phyloP scores from a whole-genome alignment of 768 basidiomycete genomes.

The Dioszegia hungarica region DNA sequence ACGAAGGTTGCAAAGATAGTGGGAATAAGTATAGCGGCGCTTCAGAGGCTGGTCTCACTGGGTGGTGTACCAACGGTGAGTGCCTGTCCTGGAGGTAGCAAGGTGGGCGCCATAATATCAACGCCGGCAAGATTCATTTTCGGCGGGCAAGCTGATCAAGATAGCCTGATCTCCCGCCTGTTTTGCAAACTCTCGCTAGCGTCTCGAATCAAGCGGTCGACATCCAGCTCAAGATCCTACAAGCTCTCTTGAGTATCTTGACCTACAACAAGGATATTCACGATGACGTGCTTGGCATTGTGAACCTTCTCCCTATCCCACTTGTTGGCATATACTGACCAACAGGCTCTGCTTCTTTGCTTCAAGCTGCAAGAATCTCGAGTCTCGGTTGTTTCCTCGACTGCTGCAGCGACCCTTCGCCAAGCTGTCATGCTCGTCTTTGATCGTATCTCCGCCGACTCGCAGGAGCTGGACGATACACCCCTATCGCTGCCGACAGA shows the following conservation, averaged over 20 bases:
- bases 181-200: slow-evolving; percentile 77
- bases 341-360: slow-evolving; percentile 79
- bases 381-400: slow-evolving; percentile 93
- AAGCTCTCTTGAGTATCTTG: slow-evolving; percentile 83
- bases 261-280: slow-evolving; percentile 81
- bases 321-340: background rate
- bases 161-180: slow-evolving; percentile 68
- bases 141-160: slow-evolving; percentile 4
- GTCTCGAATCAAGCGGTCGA: slow-evolving; percentile 93
- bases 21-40: slow-evolving; percentile 80
- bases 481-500: slow-evolving; percentile 20
- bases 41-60: slow-evolving; percentile 82
- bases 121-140: too few relatives aligned
- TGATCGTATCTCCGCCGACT: slow-evolving; percentile 63
- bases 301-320: slow-evolving; percentile 50
- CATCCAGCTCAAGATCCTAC: slow-evolving; percentile 88
- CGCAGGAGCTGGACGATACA: slow-evolving; percentile 5
- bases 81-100: too few relatives aligned
- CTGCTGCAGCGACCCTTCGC: slow-evolving; percentile 89
- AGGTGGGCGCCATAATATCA: too few relatives aligned
- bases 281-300: slow-evolving; percentile 73
- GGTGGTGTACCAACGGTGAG: slow-evolving; percentile 64
- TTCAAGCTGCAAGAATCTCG: slow-evolving; percentile 94
- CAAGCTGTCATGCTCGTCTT: slow-evolving; percentile 97
- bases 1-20: slow-evolving; percentile 93